A percentile compares a stretch with the other conserved stretches of the same genome.
Evolutionary conservation across 1,284 basidiomycete species (phyloP).

Genomic region (Ustilago crameri): DNA sequence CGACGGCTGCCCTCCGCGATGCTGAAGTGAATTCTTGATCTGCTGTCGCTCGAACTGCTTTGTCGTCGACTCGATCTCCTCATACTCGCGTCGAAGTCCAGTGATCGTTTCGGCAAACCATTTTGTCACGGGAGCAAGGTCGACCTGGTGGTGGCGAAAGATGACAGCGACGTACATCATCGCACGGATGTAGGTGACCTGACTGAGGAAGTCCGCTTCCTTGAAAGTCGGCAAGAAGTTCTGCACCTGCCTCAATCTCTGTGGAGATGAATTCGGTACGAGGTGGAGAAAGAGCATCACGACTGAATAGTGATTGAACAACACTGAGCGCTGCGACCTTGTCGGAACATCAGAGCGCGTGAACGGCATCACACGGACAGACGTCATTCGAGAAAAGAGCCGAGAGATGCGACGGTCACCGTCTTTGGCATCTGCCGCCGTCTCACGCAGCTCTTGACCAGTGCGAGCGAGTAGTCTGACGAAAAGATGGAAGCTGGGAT

Average conservation of each 20-base stretch:
- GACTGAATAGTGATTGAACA: slow-evolving; percentile 86
- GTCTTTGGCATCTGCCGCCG: slow-evolving; percentile 24
- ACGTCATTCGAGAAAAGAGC: slow-evolving; percentile 81
- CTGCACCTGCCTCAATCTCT: slow-evolving; percentile 75
- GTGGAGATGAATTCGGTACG: slow-evolving; percentile 74
- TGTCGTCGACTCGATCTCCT: slow-evolving; percentile 55
- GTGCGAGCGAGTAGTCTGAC: slow-evolving; percentile 80
- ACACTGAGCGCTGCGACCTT: slow-evolving; percentile 79
- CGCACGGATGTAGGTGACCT: slow-evolving; percentile 80
- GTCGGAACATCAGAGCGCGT: slow-evolving; percentile 57
- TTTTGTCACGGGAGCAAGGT: slow-evolving; percentile 73
- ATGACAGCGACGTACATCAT: slow-evolving; percentile 80
- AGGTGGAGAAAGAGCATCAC: slow-evolving; percentile 82
- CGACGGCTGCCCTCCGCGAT: neutral
- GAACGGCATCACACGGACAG: slow-evolving; percentile 75
- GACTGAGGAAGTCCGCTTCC: slow-evolving; percentile 77
- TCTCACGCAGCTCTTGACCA: slow-evolving; percentile 64
- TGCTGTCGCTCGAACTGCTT: slow-evolving; percentile 30
- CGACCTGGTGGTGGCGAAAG: slow-evolving; percentile 74
- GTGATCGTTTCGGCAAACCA: slow-evolving; percentile 79
- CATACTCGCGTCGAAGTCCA: slow-evolving; percentile 75
- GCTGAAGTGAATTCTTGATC: slow-evolving; percentile 22
- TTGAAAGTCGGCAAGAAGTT: slow-evolving; percentile 76
- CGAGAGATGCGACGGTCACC: slow-evolving; percentile 74
- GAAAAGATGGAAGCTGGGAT: slow-evolving; percentile 83